Base-by-base conservation (phyloP, 1,139 yeast genomes). In the Kodamaea sp. region DNA sequence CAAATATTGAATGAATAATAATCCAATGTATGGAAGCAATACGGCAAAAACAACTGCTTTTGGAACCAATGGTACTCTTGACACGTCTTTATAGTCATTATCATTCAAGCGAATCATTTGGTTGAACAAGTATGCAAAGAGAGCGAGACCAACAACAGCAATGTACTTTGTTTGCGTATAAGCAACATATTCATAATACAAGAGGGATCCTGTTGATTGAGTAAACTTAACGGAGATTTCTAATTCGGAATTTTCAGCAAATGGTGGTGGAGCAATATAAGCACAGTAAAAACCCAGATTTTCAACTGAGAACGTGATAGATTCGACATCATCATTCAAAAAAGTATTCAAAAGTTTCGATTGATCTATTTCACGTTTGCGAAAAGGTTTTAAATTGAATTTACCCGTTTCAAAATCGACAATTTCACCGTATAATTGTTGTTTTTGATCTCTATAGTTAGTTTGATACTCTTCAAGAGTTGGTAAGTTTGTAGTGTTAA, bases 221-320 rank as follows among this genome's bases (percentile, higher is more conserved):
- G 45, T 48, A 40, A 50, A 48, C 9, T 40, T 42, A 7, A 64
- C 49, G 1, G 62, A 54, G 7, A 60, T 39, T 8, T 37, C 34
- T 20, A 57, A 32, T 7, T 34, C 32, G 9, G 35, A 23, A 3
- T 53, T 29, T 1, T 33, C 39, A 10, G 28, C 37, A 8, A 44
- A 50, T 1, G 37, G 23, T 8, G 58, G 55, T 6, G 58, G 56
- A 5, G 62, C 65, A 33, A 57, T 46, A 41, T 62, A 65, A 11
- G 58, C 61, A 51, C 70, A 65, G 42, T 65, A 65, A 15, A 54
- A 41, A 1, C 70, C 71, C 1, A 65, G 49, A 23, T 53, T 47
- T 15, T 15, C 20, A 15, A 15, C 20, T 15, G 20, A 15, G 4
- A 15, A 15, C 20, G 20, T 15, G 20, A 15, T 15, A 3, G 20